Conservation (phyloP, 176 grass and related monocot genomes). For the Lolium perenne region DNA sequence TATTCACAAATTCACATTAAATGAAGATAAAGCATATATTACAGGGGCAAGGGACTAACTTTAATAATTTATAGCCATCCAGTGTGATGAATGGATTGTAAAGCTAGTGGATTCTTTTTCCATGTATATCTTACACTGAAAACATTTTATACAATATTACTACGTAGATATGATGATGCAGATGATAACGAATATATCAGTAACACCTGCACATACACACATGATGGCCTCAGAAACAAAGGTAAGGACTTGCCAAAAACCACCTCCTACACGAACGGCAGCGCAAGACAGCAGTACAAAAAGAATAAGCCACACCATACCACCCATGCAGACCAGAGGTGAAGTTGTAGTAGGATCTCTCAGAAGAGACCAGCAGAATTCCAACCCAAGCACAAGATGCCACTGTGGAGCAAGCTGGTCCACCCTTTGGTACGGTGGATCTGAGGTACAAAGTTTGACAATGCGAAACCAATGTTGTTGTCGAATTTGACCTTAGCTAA, state of each 20-base stretch:
- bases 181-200: slow-evolving; percentile 3
- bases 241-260: background rate
- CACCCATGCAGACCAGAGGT: background rate
- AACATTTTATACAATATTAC: background rate
- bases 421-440: background rate
- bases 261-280: slow-evolving; percentile 2
- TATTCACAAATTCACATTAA: background rate
- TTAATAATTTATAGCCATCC: background rate
- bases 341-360: slow-evolving; percentile 3
- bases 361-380: background rate
- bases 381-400: background rate
- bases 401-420: background rate
- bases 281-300: background rate
- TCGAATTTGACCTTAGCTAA: background rate
- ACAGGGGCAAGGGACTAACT: slow-evolving; percentile 1
- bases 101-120: background rate
- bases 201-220: background rate
- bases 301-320: slow-evolving; percentile 20
- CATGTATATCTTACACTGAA: slow-evolving; percentile 2
- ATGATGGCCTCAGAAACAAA: background rate
- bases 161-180: background rate
- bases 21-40: background rate
- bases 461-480: slow-evolving; percentile 1
- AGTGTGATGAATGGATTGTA: slow-evolving; percentile 13
- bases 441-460: background rate